A percentile compares a stretch with the other conserved stretches of the same genome.
Conservation (phyloP, 495 filamentous ascomycete species). For the Hypoxylon subgilvum region DNA sequence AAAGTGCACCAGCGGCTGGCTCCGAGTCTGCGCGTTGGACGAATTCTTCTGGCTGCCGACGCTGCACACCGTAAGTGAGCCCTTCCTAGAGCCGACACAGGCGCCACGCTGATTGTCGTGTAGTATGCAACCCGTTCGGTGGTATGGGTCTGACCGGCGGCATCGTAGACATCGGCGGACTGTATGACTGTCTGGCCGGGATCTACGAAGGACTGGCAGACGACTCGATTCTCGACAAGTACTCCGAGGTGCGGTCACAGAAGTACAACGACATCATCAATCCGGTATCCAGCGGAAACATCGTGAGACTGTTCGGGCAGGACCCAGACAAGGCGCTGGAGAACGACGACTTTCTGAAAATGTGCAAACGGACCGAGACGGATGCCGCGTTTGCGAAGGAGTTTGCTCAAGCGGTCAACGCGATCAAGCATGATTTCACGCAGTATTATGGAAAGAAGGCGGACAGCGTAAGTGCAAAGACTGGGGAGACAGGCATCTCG, state of each 20-base stretch:
- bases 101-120: too few species aligned
- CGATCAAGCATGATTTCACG: conserved; percentile 51
- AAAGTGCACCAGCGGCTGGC: too few species aligned
- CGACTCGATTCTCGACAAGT: conserved; percentile 63
- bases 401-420: conserved; percentile 40
- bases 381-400: conserved; percentile 39
- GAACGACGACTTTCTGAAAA: conserved; percentile 49
- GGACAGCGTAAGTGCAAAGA: neutral
- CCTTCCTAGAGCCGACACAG: too few species aligned
- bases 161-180: conserved; percentile 63
- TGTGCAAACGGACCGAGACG: conserved; percentile 44
- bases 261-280: conserved; percentile 64
- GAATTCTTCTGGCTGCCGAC: conserved; percentile 65
- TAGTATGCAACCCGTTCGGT: conserved; percentile 65
- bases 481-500: too few species aligned
- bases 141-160: conserved; percentile 68
- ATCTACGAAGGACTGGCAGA: conserved; percentile 61
- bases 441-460: conserved; percentile 46
- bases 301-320: conserved; percentile 47
- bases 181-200: conserved; percentile 64
- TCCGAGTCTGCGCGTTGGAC: conserved; percentile 61
- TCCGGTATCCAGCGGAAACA: conserved; percentile 62
- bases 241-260: conserved; percentile 61
- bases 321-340: conserved; percentile 45
- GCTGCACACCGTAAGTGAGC: conserved; percentile 64